Percentiles rank a stretch among this genome's conserved stretches.
phyloP scores from a whole-genome alignment of 1,284 basidiomycete genomes.

The Trichosporon sp. region DNA sequence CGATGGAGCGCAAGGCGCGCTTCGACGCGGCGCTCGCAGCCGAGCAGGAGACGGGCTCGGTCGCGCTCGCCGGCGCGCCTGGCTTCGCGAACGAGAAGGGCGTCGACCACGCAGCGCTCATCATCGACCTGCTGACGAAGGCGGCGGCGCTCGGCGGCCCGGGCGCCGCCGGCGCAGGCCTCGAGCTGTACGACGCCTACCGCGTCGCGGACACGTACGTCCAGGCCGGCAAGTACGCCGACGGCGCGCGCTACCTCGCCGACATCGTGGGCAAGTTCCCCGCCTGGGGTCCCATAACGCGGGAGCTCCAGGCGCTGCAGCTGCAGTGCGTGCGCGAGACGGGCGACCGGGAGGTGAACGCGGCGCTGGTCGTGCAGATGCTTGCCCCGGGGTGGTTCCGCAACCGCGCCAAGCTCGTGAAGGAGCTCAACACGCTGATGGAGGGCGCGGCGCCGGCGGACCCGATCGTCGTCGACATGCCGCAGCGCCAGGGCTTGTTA shows the following conservation, averaged over 20 bases:
- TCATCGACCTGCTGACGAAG: constrained; percentile 84
- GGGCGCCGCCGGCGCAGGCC: constrained; percentile 56
- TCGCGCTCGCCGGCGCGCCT: constrained; percentile 41
- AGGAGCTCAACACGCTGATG: constrained; percentile 65
- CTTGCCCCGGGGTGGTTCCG: constrained; percentile 54
- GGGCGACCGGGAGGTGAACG: constrained; percentile 67
- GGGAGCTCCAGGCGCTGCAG: constrained; percentile 68
- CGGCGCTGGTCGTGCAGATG: constrained; percentile 72
- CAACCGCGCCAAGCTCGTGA: constrained; percentile 47
- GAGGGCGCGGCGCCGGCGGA: constrained; percentile 61
- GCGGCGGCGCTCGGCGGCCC: constrained; percentile 81
- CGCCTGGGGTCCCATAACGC: constrained; percentile 67
- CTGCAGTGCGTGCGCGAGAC: constrained; percentile 71
- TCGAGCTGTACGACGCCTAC: constrained; percentile 78
- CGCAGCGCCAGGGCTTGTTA: constrained; percentile 61
- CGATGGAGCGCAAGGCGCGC: constrained; percentile 64
- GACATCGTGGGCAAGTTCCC: constrained; percentile 77
- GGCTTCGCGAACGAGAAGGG: constrained; percentile 77
- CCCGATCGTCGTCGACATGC: constrained; percentile 60
- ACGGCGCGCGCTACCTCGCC: constrained; percentile 82
- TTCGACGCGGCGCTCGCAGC: constrained; percentile 61
- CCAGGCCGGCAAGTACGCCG: constrained; percentile 60
- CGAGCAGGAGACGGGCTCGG: constrained; percentile 48
- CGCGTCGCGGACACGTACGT: constrained; percentile 78
- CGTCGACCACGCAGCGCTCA: constrained; percentile 73